Evolutionary conservation across 129 eudicot species (phyloP).

Genomic region (Helianthus tuberosus): DNA sequence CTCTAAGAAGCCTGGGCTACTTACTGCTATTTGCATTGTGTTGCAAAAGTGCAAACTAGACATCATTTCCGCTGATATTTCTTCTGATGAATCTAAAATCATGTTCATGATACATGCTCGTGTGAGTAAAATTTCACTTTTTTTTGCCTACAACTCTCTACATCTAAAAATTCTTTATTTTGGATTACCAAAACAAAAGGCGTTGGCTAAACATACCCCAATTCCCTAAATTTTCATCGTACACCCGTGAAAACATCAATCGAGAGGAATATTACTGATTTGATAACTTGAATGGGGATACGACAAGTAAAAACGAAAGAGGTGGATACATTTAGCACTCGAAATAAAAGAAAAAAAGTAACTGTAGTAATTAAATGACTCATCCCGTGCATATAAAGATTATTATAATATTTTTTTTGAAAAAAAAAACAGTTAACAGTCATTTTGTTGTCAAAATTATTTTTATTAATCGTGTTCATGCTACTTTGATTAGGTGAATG

Average conservation of each 20-base stretch:
- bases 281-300: too few relatives aligned
- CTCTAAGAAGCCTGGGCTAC: slow-evolving; percentile 47
- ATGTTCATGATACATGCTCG: slow-evolving; percentile 72
- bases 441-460: background rate
- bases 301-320: too few relatives aligned
- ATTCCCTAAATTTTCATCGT: too few relatives aligned
- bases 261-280: too few relatives aligned
- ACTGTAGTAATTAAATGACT: too few relatives aligned
- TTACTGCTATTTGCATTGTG: slow-evolving; percentile 49
- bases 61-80: slow-evolving; percentile 57
- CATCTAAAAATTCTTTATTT: background rate
- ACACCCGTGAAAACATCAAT: too few relatives aligned
- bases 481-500: slow-evolving; percentile 41
- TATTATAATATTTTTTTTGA: too few relatives aligned
- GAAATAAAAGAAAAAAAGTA: too few relatives aligned
- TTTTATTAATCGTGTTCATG: background rate
- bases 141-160: background rate
- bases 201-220: too few relatives aligned
- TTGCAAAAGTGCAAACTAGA: slow-evolving; percentile 66
- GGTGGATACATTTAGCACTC: too few relatives aligned
- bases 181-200: background rate
- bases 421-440: too few relatives aligned
- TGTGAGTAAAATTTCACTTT: slow-evolving; percentile 43
- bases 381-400: too few relatives aligned
- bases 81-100: slow-evolving; percentile 39